Percentiles rank a stretch among this genome's conserved stretches.
Conservation (phyloP, 108 stramenopile genomes). For the Stephanodiscus triporus region DNA sequence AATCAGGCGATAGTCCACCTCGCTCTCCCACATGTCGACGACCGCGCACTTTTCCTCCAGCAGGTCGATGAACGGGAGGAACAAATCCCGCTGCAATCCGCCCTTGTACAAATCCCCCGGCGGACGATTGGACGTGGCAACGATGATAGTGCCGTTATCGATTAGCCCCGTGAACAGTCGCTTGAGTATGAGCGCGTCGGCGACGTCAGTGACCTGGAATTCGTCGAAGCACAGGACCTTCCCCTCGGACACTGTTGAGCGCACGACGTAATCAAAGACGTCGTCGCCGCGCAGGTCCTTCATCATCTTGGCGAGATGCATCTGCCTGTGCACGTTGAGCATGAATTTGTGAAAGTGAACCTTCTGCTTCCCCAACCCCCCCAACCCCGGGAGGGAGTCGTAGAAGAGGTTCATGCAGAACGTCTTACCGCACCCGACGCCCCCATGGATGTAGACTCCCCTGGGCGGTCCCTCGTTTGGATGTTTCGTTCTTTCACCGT, state of each 20-base stretch:
- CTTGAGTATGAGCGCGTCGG: conserved; percentile 77
- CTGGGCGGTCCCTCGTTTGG: conserved; percentile 23
- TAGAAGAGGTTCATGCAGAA: conserved; percentile 96
- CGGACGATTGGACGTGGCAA: conserved; percentile 94
- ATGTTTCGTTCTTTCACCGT: conserved; percentile 13
- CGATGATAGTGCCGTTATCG: conserved; percentile 73
- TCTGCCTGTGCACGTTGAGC: conserved; percentile 83
- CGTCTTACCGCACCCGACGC: conserved; percentile 97
- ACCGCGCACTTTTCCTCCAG: conserved; percentile 69
- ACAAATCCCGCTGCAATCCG: conserved; percentile 95
- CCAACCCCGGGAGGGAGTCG: conserved; percentile 50
- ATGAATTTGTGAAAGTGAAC: conserved; percentile 99
- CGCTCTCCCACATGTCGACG: conserved; percentile 78
- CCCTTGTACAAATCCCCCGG: conserved; percentile 92
- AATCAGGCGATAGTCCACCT: conserved; percentile 85
- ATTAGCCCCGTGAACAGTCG: conserved; percentile 79
- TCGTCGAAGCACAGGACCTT: conserved; percentile 87
- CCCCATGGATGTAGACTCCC: conserved; percentile 90
- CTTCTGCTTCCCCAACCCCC: conserved; percentile 71
- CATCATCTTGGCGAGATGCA: conserved; percentile 67
- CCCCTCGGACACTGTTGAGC: conserved; percentile 55
- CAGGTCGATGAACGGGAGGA: conserved; percentile 94
- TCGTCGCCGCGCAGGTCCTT: conserved; percentile 41
- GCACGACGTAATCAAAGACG: conserved; percentile 61
- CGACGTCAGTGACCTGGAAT: conserved; percentile 93